These are phyloP conservation scores for Gorgonomyces haynaldii DNA, from an alignment of 192 early-diverging fungal genomes.

Conservation along the genomic window DNA sequence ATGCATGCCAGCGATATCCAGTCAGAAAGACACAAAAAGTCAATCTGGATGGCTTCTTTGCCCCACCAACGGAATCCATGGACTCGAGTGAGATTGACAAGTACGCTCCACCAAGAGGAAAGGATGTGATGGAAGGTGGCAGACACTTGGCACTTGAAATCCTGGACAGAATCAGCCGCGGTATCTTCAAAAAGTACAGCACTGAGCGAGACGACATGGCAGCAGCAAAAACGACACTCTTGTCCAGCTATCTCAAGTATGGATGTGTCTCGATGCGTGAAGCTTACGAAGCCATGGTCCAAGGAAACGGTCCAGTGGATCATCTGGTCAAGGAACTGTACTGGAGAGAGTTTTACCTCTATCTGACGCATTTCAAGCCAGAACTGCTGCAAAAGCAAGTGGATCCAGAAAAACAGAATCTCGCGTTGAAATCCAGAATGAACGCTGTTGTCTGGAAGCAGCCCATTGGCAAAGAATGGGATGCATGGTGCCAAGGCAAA, in stretches of 20 bases:
- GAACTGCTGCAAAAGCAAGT: conserved; percentile 18
- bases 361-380: conserved; percentile 3
- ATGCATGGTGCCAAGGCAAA: conserved; percentile 55
- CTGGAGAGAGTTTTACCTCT: conserved; percentile 10
- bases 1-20: background rate
- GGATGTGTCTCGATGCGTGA: background rate
- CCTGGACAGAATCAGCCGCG: background rate
- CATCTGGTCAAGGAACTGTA: background rate
- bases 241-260: conserved; percentile 7
- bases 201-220: background rate
- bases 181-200: background rate
- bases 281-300: background rate
- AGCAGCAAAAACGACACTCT: background rate
- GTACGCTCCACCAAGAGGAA: background rate
- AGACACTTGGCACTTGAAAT: background rate
- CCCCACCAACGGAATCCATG: background rate
- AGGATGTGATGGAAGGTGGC: background rate
- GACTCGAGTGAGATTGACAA: background rate
- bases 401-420: conserved; percentile 25
- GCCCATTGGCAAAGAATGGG: conserved; percentile 28
- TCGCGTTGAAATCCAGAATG: conserved; percentile 38
- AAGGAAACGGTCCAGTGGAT: background rate
- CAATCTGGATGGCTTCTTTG: background rate
- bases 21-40: background rate
- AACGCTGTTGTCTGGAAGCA: conserved; percentile 40